Conservation (phyloP, 176 grass and related monocot species). For the Avena insularis region DNA sequence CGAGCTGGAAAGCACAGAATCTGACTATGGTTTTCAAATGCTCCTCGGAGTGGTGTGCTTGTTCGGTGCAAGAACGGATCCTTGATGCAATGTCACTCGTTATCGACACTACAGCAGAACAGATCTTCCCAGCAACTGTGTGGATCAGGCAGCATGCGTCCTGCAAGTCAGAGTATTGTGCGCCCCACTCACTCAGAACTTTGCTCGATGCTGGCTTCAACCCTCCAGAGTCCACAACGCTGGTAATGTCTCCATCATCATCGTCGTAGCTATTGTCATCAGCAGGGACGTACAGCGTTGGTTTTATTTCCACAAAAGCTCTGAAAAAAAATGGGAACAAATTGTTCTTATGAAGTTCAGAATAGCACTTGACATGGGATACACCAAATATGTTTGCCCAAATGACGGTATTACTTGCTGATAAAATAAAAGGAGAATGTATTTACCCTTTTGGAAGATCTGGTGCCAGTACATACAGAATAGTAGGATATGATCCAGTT, state of each 20-base stretch:
- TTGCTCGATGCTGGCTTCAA: constrained; percentile 36
- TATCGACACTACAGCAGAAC: constrained; percentile 67
- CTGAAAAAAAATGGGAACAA: constrained; percentile 49
- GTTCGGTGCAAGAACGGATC: constrained; percentile 48
- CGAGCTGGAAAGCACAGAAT: constrained; percentile 59
- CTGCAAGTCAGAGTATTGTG: constrained; percentile 44
- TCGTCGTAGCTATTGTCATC: neutral
- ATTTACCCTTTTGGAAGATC: constrained; percentile 91
- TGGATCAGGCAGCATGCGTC: constrained; percentile 63
- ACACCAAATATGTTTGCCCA: constrained; percentile 12
- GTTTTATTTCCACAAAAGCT: constrained; percentile 83
- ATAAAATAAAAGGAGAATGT: constrained; percentile 11
- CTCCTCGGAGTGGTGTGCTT: constrained; percentile 21
- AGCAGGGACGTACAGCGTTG: constrained; percentile 58
- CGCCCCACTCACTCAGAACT: constrained; percentile 38
- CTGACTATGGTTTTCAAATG: constrained; percentile 58
- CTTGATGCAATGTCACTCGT: constrained; percentile 56
- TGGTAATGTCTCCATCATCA: constrained; percentile 3
- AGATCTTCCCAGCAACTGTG: constrained; percentile 56
- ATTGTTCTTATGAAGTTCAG: neutral
- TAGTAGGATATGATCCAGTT: constrained; percentile 50
- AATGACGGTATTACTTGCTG: constrained; percentile 1
- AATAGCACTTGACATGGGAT: constrained; percentile 8
- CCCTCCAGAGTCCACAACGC: constrained; percentile 33
- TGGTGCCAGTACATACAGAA: constrained; percentile 80